A percentile compares a stretch with the other conserved stretches of the same genome.
Evolutionary conservation across 75 land plant species (phyloP).

Genomic region (Chamaecyparis obtusa): DNA sequence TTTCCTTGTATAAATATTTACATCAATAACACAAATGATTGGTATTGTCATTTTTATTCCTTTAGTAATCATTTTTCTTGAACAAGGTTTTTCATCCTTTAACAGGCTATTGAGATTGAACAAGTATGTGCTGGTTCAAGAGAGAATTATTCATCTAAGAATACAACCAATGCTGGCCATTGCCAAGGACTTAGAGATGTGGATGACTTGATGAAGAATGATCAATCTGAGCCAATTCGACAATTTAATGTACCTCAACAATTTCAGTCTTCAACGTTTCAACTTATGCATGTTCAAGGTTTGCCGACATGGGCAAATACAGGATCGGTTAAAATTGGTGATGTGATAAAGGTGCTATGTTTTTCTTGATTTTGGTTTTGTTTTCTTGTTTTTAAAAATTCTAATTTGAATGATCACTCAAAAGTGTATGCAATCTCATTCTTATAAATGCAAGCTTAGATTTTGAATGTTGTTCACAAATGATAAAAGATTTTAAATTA

Average conservation of each 20-base stretch:
- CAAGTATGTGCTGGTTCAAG: background rate
- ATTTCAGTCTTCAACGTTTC: slow-evolving; percentile 45
- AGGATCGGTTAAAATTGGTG: slow-evolving; percentile 56
- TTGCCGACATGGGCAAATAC: slow-evolving; percentile 89
- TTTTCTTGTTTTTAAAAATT: background rate
- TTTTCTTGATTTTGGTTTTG: background rate
- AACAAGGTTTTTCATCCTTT: slow-evolving; percentile 1
- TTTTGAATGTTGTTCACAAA: background rate
- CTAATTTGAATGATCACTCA: background rate
- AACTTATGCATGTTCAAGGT: slow-evolving; percentile 68
- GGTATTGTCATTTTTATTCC: background rate
- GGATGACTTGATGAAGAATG: background rate
- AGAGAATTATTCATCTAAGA: background rate
- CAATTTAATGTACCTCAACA: slow-evolving; percentile 37
- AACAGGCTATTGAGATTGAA: slow-evolving; percentile 19
- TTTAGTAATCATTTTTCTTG: background rate
- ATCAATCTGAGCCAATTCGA: slow-evolving; percentile 29
- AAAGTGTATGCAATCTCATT: background rate
- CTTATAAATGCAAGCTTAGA: background rate
- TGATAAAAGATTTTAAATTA: background rate
- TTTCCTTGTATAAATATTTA: background rate
- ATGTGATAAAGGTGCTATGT: slow-evolving; percentile 68
- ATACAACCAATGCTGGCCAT: background rate
- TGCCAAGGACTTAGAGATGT: background rate
- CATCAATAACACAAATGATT: background rate